A percentile compares a stretch with the other conserved stretches of the same genome.
Conservation (phyloP, 306 rosid genomes). For the Dryas octopetala region DNA sequence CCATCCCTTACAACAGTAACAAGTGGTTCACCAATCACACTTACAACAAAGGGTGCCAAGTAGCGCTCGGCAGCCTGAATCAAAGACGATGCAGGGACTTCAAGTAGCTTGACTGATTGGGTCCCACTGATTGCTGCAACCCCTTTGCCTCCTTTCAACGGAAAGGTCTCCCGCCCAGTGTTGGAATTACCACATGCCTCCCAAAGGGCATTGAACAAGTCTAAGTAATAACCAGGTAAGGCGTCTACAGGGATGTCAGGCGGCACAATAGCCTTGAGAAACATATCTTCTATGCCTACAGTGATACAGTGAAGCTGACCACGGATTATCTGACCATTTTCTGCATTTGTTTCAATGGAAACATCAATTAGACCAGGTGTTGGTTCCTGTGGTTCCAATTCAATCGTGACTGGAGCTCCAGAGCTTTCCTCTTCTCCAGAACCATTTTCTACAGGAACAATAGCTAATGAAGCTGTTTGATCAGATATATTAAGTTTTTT, state of each 20-base stretch:
- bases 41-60: conserved; percentile 70
- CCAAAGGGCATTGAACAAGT: conserved; percentile 84
- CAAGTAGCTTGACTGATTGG: conserved; percentile 85
- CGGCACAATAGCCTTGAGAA: conserved; percentile 76
- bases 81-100: conserved; percentile 59
- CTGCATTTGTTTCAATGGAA: conserved; percentile 77
- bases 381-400: conserved; percentile 94
- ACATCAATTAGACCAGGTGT: conserved; percentile 85
- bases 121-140: conserved; percentile 86
- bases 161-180: conserved; percentile 83
- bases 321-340: conserved; percentile 73
- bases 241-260: conserved; percentile 47
- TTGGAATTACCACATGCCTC: conserved; percentile 83
- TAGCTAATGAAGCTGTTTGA: conserved; percentile 55
- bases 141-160: conserved; percentile 83
- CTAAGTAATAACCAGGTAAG: conserved; percentile 54
- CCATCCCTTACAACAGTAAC: conserved; percentile 57
- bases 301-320: conserved; percentile 81
- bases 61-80: conserved; percentile 71
- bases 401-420: conserved; percentile 59
- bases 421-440: conserved; percentile 51
- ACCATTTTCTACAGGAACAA: conserved; percentile 64
- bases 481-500: conserved; percentile 34
- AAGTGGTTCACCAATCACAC: conserved; percentile 82
- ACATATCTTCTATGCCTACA: conserved; percentile 94